Base-by-base conservation (phyloP, 495 filamentous ascomycete species). In the Talaromyces stipitatus region DNA sequence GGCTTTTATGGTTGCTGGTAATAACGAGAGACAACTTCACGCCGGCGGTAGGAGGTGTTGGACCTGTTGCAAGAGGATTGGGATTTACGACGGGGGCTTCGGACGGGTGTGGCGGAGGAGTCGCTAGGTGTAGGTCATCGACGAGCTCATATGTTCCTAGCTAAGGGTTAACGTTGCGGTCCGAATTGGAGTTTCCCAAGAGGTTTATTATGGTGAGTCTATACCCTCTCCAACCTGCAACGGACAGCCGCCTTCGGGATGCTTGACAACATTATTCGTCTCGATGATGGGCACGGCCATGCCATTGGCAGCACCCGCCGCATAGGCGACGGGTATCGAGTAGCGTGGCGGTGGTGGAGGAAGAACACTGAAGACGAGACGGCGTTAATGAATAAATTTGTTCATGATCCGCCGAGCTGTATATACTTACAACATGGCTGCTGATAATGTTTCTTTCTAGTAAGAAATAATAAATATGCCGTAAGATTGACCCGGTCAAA, bases 151-250 rank as follows among this genome's bases (percentile, higher is more conserved):
- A 98, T 48, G 89, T 90, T 61, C 92, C 91, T 95, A 62, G 2
- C 2, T 9, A 16, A 56, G 28, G 32, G 24, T 45, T 24, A 46
- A 54, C 24, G 22, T 26, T 20, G 10, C 5, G 24, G 12, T 24
- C 45, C 22, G 18, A 32, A 58, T 59, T 58, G n/a, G n/a, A n/a
- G n/a, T n/a, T n/a, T n/a, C n/a, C n/a, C n/a, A n/a, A n/a, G n/a
- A n/a, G n/a, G 14, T 32, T n/a, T 50, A 8, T 43, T 10, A n/a
- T 11, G 18, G n/a, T 24, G 18, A 10, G 11, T n/a, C 2, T 29
- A 46, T 72, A 91, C 91, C 94, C 85, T 98, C 94, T 70, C 94
- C 94, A 30, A 90, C 92, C 51, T 95, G 84, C 55, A 98, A 82
- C 36, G 90, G 85, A 61, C 75, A 78, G 20, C 74, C 74, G 28